Evolutionary conservation across 306 rosid species (phyloP), one percentile per base, ranked within the genome.

Genomic region (Delonix regia): DNA sequence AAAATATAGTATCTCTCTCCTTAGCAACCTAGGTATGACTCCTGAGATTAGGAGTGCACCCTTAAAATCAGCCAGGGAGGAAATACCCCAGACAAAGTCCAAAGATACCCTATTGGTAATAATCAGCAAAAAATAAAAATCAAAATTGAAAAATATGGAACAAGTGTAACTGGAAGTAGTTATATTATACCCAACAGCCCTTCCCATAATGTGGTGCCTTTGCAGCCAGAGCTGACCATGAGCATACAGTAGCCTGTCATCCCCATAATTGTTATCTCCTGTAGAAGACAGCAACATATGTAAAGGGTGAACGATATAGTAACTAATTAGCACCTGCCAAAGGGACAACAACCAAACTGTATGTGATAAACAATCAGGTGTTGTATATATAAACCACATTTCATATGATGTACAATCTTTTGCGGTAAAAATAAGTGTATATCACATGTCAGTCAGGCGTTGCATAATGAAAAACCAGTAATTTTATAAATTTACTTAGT

Each of bases 131-230:
- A 57, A 25, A 52, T n/a, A 53, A 19, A 4, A 53, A 19, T 53
- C 9, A 41, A 30, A 30, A 21, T 8, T n/a, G 24, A 24, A 56
- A 24, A 56, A 41, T 41, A 42, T 7, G 41, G 70, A 44, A 18
- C 39, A 69, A 15, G 4, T 41, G 44, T 49, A 66, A 56, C 75
- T 13, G 59, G 16, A 74, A 41, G 42, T 41, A 74, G 12, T 71
- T 39, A 30, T 24, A 65, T 78, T 69, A 75, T 70, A 90, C 94
- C 94, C 94, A 4, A 88, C 87, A 30, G 94, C 95, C 85, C 91
- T 88, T 13, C 95, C 95, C 95, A 90, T 90, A 62, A 90, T 90
- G 80, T 90, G 95, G 75, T 88, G 95, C 63, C 88, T 80, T 27
- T 86, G 89, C 57, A 90, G 88, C 95, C 95, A 90, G 64, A 83